These are phyloP conservation scores for Fomitopsis serialis DNA, from an alignment of 768 basidiomycete genomes.

Conservation along the genomic window DNA sequence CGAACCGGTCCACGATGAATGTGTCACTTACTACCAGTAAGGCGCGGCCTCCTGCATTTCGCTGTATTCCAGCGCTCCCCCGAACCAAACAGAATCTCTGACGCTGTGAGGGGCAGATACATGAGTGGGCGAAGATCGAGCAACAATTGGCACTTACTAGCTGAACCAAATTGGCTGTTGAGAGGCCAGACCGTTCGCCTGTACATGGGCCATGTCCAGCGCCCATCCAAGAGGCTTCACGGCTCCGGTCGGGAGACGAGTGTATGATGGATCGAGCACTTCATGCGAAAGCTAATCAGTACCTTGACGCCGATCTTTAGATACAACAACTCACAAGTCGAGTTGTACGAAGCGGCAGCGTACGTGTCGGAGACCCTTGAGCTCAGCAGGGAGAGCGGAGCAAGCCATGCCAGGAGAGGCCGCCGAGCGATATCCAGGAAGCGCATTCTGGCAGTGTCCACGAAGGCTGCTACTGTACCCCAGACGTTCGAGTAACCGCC, in stretches of 20 bases:
- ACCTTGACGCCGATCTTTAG: too few species aligned
- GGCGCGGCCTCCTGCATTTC: slow-evolving; percentile 3
- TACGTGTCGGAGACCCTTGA: too few species aligned
- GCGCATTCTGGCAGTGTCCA: too few species aligned
- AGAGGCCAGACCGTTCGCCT: not conserved
- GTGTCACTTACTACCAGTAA: not conserved
- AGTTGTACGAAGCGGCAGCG: too few species aligned
- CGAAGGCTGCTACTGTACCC: too few species aligned
- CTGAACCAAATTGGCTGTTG: slow-evolving; percentile 1
- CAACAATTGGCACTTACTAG: not conserved
- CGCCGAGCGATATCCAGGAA: too few species aligned
- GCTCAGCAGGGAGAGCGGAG: too few species aligned
- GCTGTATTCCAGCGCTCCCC: not conserved
- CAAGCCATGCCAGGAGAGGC: too few species aligned
- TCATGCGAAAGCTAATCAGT: too few species aligned
- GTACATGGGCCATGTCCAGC: not conserved
- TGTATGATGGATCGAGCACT: slow-evolving; percentile 1
- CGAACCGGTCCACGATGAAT: too few species aligned
- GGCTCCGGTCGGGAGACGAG: not conserved
- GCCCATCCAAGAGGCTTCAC: slow-evolving; percentile 1
- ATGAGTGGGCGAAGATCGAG: not conserved
- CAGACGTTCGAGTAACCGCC: too few species aligned
- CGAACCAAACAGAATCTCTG: not conserved
- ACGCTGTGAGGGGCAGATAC: not conserved
- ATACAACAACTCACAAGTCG: too few species aligned